Evolutionary conservation across 345 rosid genomes (phyloP).

Genomic region (Lumnitzera racemosa): DNA sequence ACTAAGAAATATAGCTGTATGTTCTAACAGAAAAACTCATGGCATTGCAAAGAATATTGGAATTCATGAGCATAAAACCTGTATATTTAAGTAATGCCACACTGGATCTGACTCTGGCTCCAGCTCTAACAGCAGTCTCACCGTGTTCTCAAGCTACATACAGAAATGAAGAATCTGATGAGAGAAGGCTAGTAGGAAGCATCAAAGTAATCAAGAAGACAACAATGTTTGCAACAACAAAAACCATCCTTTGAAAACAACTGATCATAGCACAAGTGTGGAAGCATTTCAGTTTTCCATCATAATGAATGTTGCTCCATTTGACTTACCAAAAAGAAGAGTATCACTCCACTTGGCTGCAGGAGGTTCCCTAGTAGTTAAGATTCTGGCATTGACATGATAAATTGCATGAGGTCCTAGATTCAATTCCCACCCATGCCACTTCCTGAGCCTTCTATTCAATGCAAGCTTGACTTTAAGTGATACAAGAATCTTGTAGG

Average conservation of each 20-base stretch:
- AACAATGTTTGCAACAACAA: conserved; percentile 3
- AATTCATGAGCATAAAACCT: conserved; percentile 45
- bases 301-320: no score
- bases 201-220: conserved; percentile 5
- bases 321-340: no score
- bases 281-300: no score
- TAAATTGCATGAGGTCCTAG: no score
- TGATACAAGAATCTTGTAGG: no score
- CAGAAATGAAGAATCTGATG: conserved; percentile 3
- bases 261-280: background rate
- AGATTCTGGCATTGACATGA: no score
- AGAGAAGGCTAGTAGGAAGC: conserved; percentile 5
- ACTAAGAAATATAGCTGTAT: background rate
- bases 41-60: background rate
- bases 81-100: conserved; percentile 91
- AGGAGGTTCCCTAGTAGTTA: no score
- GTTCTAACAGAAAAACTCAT: background rate
- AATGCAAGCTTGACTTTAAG: no score
- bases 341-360: no score
- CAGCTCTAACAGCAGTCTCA: conserved; percentile 90
- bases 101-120: conserved; percentile 98
- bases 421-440: no score
- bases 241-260: background rate
- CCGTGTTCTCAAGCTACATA: conserved; percentile 88
- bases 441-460: no score